phyloP scores from a whole-genome alignment of 2,329 filamentous ascomycete species.

The Penicillium hesseltinei region DNA sequence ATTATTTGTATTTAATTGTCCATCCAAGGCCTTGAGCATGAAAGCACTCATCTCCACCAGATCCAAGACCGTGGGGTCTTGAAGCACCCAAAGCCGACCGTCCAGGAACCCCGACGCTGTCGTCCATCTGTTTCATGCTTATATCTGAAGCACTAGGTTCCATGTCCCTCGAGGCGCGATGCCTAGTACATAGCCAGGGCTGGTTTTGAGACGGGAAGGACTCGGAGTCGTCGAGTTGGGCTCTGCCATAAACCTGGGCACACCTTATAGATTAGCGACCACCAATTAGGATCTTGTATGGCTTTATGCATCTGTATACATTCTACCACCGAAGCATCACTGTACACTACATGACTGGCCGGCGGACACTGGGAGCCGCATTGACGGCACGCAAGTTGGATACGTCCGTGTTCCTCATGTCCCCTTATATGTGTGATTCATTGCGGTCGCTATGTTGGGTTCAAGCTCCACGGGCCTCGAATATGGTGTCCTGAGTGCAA shows the following conservation, averaged over 20 bases:
- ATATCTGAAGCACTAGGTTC: conserved; percentile 56
- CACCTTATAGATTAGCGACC: conserved; percentile 43
- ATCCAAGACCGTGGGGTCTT: conserved; percentile 33
- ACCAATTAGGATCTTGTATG: conserved; percentile 54
- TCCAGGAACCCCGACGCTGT: conserved; percentile 48
- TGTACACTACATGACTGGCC: conserved; percentile 54
- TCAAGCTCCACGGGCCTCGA: conserved; percentile 58
- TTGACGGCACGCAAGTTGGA: conserved; percentile 58
- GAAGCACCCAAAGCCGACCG: conserved; percentile 44
- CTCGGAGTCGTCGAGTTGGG: conserved; percentile 52
- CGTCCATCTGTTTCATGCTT: conserved; percentile 45
- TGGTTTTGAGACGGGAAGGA: conserved; percentile 55
- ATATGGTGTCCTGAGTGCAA: conserved; percentile 53
- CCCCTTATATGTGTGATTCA: conserved; percentile 10
- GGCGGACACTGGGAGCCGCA: conserved; percentile 55
- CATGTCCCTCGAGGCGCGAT: conserved; percentile 55
- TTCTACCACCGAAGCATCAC: conserved; percentile 54
- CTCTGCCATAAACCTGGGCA: conserved; percentile 47
- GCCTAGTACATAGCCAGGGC: conserved; percentile 46
- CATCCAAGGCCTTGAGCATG: conserved; percentile 34
- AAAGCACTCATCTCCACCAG: conserved; percentile 50
- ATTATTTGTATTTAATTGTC: background rate
- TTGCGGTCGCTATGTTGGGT: conserved; percentile 53
- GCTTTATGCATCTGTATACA: conserved; percentile 51
- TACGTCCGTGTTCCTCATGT: conserved; percentile 55